Evolutionary conservation across 2,329 filamentous ascomycete genomes (phyloP), one percentile per base, ranked within the genome.

Genomic region (Fusarium heterosporum): DNA sequence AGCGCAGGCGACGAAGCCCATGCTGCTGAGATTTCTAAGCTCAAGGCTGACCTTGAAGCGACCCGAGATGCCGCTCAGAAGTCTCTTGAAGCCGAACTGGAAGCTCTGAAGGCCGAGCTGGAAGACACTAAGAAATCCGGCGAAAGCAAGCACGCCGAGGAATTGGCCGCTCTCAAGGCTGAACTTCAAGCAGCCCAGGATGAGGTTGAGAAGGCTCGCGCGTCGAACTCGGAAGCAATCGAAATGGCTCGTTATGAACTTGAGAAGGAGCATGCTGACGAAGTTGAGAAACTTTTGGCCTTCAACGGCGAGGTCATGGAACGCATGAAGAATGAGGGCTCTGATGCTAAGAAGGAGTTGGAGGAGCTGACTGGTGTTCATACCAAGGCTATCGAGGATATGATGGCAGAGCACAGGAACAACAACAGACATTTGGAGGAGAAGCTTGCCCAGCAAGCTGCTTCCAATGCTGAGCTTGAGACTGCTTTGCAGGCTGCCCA

Each of bases 161-260:
- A 79, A 55, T 48, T 81, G 28, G 73, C 76, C 26, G 73, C 72
- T 30, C 62, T 81, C 36, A 77, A 77, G 58, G 62, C 46, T 9
- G 68, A 72, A 36, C 65, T 72, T n/a, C 60, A 68, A 49, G 46
- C 46, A 17, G 58, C 70, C 28, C 62, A 75, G 58, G 64, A 72
- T 16, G 83, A 86, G 62, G 73, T 86, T 9, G 79, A 83, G 69
- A 79, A 82, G 65, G 75, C 82, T 8, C 79, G 83, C 47, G 74
- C 76, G 1, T 75, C 78, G 47, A 80, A 81, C 68, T 76, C 78
- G 10, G 77, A 83, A 40, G 81, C 82, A 14, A 73, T 84, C 17
- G 82, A 85, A 51, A 74, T 76, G 32, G 77, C 80, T 38, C 82
- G 79, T 74, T 76, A 78, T 16, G 80, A 83, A 19, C 78, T 84